Percentiles rank a stretch among this genome's conserved stretches.
Evolutionary conservation across 805 yeast genomes (phyloP).

Genomic region (Metschnikowia corniflorae): DNA sequence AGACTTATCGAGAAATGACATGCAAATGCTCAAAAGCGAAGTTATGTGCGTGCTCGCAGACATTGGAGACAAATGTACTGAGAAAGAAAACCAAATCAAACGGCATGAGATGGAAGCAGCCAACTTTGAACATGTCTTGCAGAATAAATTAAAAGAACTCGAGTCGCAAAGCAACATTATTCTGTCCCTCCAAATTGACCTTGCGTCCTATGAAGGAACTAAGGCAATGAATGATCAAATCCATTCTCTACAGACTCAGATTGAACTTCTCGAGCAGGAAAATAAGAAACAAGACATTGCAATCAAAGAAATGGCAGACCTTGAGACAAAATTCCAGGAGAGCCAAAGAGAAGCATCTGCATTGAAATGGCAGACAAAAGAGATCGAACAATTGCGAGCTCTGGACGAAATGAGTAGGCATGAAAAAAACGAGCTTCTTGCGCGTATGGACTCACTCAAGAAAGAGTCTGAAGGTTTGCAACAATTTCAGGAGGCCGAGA

Average conservation of each 20-base stretch:
- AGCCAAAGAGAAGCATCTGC: not conserved
- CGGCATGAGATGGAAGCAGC: slow-evolving; percentile 1
- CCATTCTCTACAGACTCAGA: not conserved
- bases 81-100: slow-evolving; percentile 2
- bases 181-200: not conserved
- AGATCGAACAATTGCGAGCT: not conserved
- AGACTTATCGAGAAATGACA: not conserved
- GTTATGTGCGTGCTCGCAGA: slow-evolving; percentile 9
- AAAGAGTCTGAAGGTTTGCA: slow-evolving; percentile 6
- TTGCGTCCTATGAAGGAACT: too few species aligned
- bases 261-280: not conserved
- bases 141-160: slow-evolving; percentile 2
- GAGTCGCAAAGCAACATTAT: not conserved
- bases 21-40: slow-evolving; percentile 6
- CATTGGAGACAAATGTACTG: slow-evolving; percentile 3
- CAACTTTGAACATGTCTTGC: slow-evolving; percentile 5
- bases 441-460: slow-evolving; percentile 3
- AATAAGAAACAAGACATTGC: not conserved
- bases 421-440: slow-evolving; percentile 7
- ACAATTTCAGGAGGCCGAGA: slow-evolving; percentile 10
- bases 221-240: not conserved
- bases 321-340: not conserved
- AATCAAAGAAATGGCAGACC: not conserved
- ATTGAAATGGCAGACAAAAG: not conserved
- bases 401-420: not conserved